Evolutionary conservation across 257 asterid species (phyloP).

Genomic region (Solanum etuberosum): DNA sequence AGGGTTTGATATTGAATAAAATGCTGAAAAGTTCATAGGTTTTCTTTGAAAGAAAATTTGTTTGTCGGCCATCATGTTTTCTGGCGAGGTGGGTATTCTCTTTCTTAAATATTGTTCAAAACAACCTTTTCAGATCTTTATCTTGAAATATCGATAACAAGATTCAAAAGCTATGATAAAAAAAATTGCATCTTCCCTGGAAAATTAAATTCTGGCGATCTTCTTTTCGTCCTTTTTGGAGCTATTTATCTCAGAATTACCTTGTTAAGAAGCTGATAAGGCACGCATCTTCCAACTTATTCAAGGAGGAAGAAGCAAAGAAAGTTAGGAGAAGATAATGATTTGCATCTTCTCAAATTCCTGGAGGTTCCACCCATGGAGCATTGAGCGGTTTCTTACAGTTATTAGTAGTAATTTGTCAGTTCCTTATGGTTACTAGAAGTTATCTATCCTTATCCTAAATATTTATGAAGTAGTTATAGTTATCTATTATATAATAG

Average conservation of each 20-base stretch:
- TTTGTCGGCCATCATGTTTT: neutral
- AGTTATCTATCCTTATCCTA: neutral
- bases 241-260: neutral
- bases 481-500: neutral
- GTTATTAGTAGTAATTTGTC: neutral
- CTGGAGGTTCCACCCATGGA: neutral
- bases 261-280: neutral
- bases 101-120: neutral
- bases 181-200: neutral
- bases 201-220: neutral
- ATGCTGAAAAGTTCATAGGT: neutral
- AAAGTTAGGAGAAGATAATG: neutral
- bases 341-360: neutral
- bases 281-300: neutral
- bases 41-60: neutral
- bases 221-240: neutral
- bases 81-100: neutral
- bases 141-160: neutral
- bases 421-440: neutral
- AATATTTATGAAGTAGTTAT: neutral
- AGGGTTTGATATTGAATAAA: neutral
- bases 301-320: neutral
- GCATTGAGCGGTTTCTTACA: neutral
- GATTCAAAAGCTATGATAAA: neutral
- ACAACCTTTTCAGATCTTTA: neutral